Percentiles rank a stretch among this genome's conserved stretches.
Conservation (phyloP, 2,329 filamentous ascomycete species). For the Talaromyces atroroseus region DNA sequence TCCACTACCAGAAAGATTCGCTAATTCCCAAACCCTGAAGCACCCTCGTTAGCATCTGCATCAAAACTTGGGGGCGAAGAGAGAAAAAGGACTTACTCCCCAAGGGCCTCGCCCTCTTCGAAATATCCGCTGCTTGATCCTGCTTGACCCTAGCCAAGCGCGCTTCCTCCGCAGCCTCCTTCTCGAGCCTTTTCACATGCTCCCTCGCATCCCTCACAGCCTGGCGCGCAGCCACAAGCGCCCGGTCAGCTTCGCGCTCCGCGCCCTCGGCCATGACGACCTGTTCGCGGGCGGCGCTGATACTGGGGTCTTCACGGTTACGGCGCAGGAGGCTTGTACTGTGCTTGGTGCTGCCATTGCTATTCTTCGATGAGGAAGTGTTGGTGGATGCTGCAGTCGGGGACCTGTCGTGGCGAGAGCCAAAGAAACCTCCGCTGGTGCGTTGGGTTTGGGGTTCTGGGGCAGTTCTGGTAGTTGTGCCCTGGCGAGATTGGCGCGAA, state of each 20-base stretch:
- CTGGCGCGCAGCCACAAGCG: conserved; percentile 52
- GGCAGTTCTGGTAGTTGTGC: not conserved
- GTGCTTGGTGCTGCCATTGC: not conserved
- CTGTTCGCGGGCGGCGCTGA: conserved; percentile 56
- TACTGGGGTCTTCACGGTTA: conserved; percentile 55
- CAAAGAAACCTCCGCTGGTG: conserved; percentile 5
- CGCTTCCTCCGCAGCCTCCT: conserved; percentile 61
- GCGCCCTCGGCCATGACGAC: conserved; percentile 59
- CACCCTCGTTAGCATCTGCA: not conserved
- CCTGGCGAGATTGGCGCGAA: not conserved
- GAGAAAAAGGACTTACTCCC: conserved; percentile 46
- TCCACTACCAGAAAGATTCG: not conserved
- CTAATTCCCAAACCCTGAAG: not conserved
- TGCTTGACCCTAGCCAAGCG: conserved; percentile 63
- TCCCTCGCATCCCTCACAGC: conserved; percentile 60
- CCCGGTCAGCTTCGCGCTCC: conserved; percentile 61
- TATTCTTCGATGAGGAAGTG: not conserved
- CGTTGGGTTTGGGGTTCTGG: not conserved
- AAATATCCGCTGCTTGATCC: conserved; percentile 58
- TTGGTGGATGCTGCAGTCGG: not conserved
- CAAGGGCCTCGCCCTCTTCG: conserved; percentile 64
- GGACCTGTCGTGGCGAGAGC: not conserved
- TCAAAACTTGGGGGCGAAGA: not conserved
- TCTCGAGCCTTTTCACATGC: conserved; percentile 58
- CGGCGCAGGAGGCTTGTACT: not conserved